Evolutionary conservation across 371 early-diverging fungal species (phyloP).

Genomic region (Capniomyces stellatus): DNA sequence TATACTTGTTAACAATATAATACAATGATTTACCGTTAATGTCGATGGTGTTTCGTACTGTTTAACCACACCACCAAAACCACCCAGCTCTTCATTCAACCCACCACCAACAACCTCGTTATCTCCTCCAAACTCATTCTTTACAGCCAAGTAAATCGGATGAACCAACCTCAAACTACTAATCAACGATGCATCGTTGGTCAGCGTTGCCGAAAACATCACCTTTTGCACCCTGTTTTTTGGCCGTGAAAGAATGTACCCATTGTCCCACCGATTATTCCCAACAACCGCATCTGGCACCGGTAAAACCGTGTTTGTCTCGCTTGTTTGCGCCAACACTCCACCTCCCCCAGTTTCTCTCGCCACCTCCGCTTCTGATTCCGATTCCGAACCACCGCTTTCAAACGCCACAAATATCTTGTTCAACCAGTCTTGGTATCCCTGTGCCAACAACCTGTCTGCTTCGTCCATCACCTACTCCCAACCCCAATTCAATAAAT

Average conservation of each 20-base stretch:
- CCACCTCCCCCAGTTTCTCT: background rate
- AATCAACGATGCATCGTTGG: constrained; percentile 80
- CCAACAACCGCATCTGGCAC: constrained; percentile 7
- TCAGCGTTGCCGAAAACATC: constrained; percentile 84
- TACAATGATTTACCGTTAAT: background rate
- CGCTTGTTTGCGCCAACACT: background rate
- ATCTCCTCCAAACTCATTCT: constrained; percentile 20
- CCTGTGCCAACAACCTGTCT: constrained; percentile 79
- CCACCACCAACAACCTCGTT: constrained; percentile 10
- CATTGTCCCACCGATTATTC: constrained; percentile 3
- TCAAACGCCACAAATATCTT: constrained; percentile 60
- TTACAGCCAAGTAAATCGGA: constrained; percentile 53
- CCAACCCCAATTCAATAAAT: background rate
- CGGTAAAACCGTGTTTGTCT: constrained; percentile 3
- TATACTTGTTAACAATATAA: too few species aligned
- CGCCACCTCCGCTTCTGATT: background rate
- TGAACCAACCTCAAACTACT: constrained; percentile 58
- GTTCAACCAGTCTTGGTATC: constrained; percentile 84
- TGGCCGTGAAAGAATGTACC: constrained; percentile 11
- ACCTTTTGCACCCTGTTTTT: constrained; percentile 49
- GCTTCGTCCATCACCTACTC: constrained; percentile 75
- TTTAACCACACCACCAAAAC: too few species aligned
- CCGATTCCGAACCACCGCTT: background rate
- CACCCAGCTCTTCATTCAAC: too few species aligned
- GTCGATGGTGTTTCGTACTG: constrained; percentile 21